phyloP scores from a whole-genome alignment of 768 basidiomycete species.

The Dentipellis fragilis region DNA sequence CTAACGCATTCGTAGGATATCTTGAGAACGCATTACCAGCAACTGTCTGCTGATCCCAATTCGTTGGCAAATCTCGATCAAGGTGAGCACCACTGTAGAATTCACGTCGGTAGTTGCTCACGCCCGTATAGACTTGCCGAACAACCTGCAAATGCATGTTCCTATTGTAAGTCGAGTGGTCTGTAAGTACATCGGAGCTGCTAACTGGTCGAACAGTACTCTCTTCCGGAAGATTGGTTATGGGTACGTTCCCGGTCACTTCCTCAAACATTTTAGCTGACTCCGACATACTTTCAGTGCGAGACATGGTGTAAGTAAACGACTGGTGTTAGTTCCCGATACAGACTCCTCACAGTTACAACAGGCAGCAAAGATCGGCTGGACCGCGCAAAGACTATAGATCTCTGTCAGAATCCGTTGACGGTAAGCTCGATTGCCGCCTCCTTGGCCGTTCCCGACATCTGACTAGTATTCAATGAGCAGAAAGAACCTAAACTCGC shows the following conservation, averaged over 20 bases:
- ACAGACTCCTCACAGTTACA: neutral
- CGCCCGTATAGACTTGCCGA: conserved; percentile 70
- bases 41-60: conserved; percentile 86
- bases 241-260: conserved; percentile 49
- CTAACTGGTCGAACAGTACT: conserved; percentile 42
- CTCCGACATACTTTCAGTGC: conserved; percentile 39
- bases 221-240: conserved; percentile 88
- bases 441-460: neutral
- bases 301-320: conserved; percentile 89
- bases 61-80: conserved; percentile 94
- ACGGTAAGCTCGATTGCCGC: conserved; percentile 45
- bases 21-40: conserved; percentile 85
- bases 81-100: conserved; percentile 32
- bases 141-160: conserved; percentile 85
- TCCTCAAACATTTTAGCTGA: neutral
- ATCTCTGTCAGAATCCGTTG: conserved; percentile 92
- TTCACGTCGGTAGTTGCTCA: neutral
- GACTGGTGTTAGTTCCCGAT: neutral
- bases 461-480: neutral
- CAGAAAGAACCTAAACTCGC: conserved; percentile 97
- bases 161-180: conserved; percentile 64
- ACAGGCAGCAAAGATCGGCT: conserved; percentile 76
- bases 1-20: conserved; percentile 46
- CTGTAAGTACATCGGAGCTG: neutral
- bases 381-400: conserved; percentile 78